Conservation (phyloP, 2,329 filamentous ascomycete species). For the Aspergillus novoparasiticus region DNA sequence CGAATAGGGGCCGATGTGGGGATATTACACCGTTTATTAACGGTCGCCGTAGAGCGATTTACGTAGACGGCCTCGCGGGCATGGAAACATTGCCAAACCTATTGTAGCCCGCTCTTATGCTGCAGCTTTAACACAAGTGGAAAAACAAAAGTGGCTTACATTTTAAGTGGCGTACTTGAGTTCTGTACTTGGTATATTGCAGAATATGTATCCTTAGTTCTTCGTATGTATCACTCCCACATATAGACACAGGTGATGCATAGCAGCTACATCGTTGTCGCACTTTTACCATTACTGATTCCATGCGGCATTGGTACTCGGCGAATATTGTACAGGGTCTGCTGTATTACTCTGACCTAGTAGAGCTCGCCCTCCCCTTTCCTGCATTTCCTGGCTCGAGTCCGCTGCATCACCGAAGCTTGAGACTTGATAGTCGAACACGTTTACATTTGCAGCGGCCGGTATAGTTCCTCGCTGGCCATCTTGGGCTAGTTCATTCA, state of each 20-base stretch:
- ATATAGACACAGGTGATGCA: background rate
- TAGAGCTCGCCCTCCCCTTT: constrained; percentile 31
- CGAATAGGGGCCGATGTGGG: background rate
- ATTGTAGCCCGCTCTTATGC: background rate
- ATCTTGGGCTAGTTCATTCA: background rate
- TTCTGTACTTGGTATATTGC: background rate
- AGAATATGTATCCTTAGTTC: background rate
- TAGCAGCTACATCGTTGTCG: background rate
- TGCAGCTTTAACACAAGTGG: background rate
- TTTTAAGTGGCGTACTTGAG: background rate
- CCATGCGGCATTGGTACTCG: constrained; percentile 7
- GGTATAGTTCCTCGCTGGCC: constrained; percentile 7
- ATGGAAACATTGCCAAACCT: background rate
- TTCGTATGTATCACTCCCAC: background rate
- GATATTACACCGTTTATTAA: constrained; percentile 3
- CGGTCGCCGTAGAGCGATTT: background rate
- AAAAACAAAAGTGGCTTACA: background rate
- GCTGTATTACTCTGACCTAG: constrained; percentile 23
- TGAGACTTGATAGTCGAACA: constrained; percentile 43
- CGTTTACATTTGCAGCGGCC: constrained; percentile 32
- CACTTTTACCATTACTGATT: background rate
- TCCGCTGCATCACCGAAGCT: constrained; percentile 37
- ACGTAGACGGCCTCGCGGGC: background rate
- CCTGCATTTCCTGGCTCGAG: constrained; percentile 43
- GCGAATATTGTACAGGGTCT: constrained; percentile 12